Evolutionary conservation across 83 land plant species (phyloP), one percentile per base, ranked within the genome.

Genomic region (Picea abies): DNA sequence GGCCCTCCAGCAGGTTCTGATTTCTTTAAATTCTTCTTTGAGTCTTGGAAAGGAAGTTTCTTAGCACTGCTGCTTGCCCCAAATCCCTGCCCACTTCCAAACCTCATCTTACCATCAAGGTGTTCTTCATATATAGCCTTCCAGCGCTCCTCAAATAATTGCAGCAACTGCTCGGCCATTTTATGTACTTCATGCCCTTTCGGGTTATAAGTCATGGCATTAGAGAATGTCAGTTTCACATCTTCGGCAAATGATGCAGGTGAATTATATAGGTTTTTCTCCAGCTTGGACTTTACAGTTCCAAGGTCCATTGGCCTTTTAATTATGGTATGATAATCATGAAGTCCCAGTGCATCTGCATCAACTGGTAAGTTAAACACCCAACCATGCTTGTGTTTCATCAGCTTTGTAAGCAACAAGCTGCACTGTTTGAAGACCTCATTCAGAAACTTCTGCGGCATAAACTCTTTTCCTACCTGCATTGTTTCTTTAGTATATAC

Each of bases 281-380:
- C 85, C 20, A 95, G 76, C 70, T 84, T 87, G 60, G 85, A 85
- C 84, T 92, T 95, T 17, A 95, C 85, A 8, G 98, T 95, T 32
- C 98, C 98, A 37, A 95, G 90, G 89, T 95, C 98, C 98, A 95
- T 95, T 10, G 98, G 98, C 63, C 85, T 85, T 85, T 88, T 89
- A 4, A 95, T 94, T 23, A 95, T 87, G 63, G 37, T 65, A 67
- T 84, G 82, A 79, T 95, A 95, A 80, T 95, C 98, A 84, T 89
- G 90, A 6, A 95, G 84, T 3, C 84, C 87, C 5, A 95, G 88
- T 70, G 79, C 90, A 71, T 89, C 86, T 6, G 86, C 93, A 85
- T 95, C 98, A 52, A 95, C 98, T 1, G 98, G 96, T 25, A 79
- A 80, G 60, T 90, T 92, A 82, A 95, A 95, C 32, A 95, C 94